Percentiles rank a stretch among this genome's conserved stretches.
Evolutionary conservation across 2,329 filamentous ascomycete genomes (phyloP).

Genomic region (Microascus cirrosus): DNA sequence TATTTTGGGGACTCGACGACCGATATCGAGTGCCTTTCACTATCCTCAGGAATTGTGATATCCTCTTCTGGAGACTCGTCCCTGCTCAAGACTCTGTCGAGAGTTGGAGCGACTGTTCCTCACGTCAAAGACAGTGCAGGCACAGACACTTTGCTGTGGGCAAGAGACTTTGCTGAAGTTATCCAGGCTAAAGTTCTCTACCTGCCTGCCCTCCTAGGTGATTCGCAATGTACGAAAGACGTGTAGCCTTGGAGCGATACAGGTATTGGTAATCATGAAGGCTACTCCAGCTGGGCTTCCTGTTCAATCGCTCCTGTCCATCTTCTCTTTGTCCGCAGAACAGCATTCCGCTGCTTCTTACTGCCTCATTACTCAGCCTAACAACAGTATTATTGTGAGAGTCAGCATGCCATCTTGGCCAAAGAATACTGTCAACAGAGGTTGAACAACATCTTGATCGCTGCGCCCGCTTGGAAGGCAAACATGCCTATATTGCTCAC

Average conservation of each 20-base stretch:
- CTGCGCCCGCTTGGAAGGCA: no score
- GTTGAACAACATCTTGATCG: no score
- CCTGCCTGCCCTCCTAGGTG: neutral
- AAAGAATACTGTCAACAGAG: no score
- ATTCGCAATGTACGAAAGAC: neutral
- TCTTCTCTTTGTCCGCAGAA: neutral
- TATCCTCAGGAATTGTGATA: slow-evolving; percentile 33
- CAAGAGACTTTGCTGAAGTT: slow-evolving; percentile 30
- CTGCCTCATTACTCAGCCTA: neutral
- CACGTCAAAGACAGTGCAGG: slow-evolving; percentile 17
- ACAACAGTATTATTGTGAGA: neutral
- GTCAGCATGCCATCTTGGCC: no score
- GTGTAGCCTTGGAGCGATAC: neutral
- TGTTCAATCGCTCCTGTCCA: neutral
- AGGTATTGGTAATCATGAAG: no score
- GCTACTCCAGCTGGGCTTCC: neutral
- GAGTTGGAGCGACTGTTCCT: slow-evolving; percentile 24
- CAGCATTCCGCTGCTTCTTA: no score
- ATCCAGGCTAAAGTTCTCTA: neutral
- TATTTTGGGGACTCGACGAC: slow-evolving; percentile 50
- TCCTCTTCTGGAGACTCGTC: neutral
- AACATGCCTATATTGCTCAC: no score
- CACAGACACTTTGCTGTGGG: slow-evolving; percentile 23
- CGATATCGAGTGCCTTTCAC: slow-evolving; percentile 41
- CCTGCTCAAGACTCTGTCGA: slow-evolving; percentile 23